Evolutionary conservation across 2,329 filamentous ascomycete species (phyloP).

Genomic region (Aspergillus carbonarius): DNA sequence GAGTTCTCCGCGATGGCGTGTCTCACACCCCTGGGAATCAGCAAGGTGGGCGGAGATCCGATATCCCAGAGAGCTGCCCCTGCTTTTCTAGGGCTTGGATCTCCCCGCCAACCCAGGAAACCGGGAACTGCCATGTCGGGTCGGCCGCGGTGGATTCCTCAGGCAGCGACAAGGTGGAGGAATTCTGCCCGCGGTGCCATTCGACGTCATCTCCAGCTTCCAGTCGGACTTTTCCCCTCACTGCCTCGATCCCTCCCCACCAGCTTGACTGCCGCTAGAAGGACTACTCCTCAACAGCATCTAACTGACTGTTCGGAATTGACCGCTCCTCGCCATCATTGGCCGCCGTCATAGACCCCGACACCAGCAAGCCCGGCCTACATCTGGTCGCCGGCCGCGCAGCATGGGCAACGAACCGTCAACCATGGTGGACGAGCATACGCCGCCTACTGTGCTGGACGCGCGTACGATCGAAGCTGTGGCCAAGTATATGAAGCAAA

Average conservation of each 20-base stretch:
- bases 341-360: constrained; percentile 24
- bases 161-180: constrained; percentile 11
- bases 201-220: constrained; percentile 14
- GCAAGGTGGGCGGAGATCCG: too few species aligned
- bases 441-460: constrained; percentile 63
- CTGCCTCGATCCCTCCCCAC: neutral
- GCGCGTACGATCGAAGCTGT: constrained; percentile 70
- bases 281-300: neutral
- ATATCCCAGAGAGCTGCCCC: too few species aligned
- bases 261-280: neutral
- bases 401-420: constrained; percentile 86
- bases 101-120: too few species aligned
- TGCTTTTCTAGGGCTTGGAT: too few species aligned
- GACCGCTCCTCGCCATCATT: constrained; percentile 15
- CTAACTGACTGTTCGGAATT: neutral
- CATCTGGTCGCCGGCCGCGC: constrained; percentile 18
- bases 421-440: constrained; percentile 62
- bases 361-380: constrained; percentile 20
- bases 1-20: too few species aligned
- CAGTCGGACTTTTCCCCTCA: neutral
- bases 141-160: constrained; percentile 6
- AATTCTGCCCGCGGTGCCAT: constrained; percentile 1
- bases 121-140: neutral
- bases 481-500: constrained; percentile 75
- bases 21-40: too few species aligned